Conservation (phyloP, 495 filamentous ascomycete species). For the Wilcoxina mikolae region DNA sequence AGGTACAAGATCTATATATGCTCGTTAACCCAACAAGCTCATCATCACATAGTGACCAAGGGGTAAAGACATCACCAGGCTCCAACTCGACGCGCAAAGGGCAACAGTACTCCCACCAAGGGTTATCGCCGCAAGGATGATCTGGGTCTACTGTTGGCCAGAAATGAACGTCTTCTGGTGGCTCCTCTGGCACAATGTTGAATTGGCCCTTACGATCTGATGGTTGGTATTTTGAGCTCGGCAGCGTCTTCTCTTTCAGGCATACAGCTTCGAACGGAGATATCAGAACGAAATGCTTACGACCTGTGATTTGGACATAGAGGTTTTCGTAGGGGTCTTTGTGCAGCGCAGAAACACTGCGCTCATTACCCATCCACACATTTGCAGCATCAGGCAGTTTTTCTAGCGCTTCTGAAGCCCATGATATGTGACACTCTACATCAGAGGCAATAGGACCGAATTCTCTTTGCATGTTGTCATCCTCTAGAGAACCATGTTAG, state of each 20-base stretch:
- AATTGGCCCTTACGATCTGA: conserved; percentile 19
- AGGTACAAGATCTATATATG: conserved; percentile 46
- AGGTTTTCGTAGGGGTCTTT: conserved; percentile 72
- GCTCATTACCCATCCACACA: conserved; percentile 60
- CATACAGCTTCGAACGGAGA: conserved; percentile 48
- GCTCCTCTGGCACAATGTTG: conserved; percentile 30
- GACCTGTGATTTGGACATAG: conserved; percentile 55
- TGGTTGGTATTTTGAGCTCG: conserved; percentile 37
- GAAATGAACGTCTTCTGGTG: conserved; percentile 15
- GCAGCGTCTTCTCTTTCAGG: conserved; percentile 44
- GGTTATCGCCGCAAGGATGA: conserved; percentile 35
- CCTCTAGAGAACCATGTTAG: conserved; percentile 35
- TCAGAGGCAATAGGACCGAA: conserved; percentile 43
- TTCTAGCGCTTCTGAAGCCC: conserved; percentile 50
- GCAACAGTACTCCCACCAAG: conserved; percentile 39
- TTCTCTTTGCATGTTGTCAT: conserved; percentile 60
- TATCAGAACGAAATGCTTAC: conserved; percentile 48
- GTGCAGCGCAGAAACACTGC: conserved; percentile 52
- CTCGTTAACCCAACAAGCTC: neutral
- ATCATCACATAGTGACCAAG: neutral
- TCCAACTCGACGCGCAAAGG: conserved; percentile 47
- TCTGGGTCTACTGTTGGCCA: conserved; percentile 63
- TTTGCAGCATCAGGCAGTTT: conserved; percentile 54
- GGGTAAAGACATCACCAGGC: conserved; percentile 42
- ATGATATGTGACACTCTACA: conserved; percentile 44